These are phyloP conservation scores for Rhizophora apiculata DNA, from an alignment of 345 rosid species.

Conservation along the genomic window DNA sequence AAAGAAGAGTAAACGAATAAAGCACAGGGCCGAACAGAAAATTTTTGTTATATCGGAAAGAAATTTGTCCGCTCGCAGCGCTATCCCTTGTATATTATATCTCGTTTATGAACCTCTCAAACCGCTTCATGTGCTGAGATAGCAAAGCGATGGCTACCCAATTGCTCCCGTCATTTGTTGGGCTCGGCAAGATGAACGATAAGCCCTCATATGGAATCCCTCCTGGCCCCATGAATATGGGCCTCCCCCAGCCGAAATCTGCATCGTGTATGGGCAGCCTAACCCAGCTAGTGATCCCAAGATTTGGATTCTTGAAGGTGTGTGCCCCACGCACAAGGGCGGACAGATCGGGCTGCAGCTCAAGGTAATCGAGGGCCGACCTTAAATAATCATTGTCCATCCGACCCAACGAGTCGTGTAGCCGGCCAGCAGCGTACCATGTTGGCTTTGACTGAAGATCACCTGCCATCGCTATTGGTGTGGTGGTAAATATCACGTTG, in stretches of 20 bases:
- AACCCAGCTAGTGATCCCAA: constrained; percentile 88
- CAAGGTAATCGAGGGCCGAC: constrained; percentile 93
- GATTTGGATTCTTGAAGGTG: constrained; percentile 77
- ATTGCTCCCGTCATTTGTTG: constrained; percentile 69
- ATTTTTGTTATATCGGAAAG: too few species aligned
- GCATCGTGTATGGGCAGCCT: constrained; percentile 85
- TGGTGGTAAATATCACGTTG: constrained; percentile 84
- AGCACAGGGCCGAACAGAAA: too few species aligned
- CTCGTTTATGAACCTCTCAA: constrained; percentile 57
- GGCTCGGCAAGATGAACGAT: constrained; percentile 72
- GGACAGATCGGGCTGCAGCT: constrained; percentile 79
- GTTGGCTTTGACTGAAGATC: constrained; percentile 70
- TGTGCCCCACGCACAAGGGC: constrained; percentile 81
- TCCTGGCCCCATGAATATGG: constrained; percentile 91
- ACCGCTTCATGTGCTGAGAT: constrained; percentile 71
- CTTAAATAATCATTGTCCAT: constrained; percentile 84
- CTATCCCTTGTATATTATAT: constrained; percentile 6
- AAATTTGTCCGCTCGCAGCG: too few species aligned
- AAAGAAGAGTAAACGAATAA: too few species aligned
- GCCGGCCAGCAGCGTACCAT: constrained; percentile 75
- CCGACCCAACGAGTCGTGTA: constrained; percentile 71
- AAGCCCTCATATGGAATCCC: constrained; percentile 80
- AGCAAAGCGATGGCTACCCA: constrained; percentile 80
- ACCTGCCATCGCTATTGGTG: constrained; percentile 71
- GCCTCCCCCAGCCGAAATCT: constrained; percentile 95